phyloP scores from a whole-genome alignment of 202 grass and related monocot species.

The Schoenoplectus triqueter region DNA sequence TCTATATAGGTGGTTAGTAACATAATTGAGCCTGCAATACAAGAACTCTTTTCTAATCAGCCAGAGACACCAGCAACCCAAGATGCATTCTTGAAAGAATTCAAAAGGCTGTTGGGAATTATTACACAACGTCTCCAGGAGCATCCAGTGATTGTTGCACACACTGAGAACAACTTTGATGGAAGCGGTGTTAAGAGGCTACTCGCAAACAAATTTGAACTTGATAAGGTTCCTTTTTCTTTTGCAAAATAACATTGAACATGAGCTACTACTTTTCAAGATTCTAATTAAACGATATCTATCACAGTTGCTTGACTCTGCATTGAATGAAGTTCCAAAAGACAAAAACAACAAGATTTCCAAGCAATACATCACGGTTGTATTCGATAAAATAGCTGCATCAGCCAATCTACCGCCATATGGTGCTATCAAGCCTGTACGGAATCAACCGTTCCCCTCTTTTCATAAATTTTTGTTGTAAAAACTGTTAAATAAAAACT shows the following conservation, averaged over 20 bases:
- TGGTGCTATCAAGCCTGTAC: constrained; percentile 73
- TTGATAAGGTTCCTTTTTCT: constrained; percentile 55
- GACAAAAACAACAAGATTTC: constrained; percentile 47
- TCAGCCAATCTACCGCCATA: constrained; percentile 62
- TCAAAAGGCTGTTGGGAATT: constrained; percentile 54
- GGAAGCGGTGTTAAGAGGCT: constrained; percentile 65
- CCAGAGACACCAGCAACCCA: constrained; percentile 55
- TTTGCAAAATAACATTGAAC: constrained; percentile 3
- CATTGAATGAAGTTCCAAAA: constrained; percentile 62
- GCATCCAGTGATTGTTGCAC: constrained; percentile 76
- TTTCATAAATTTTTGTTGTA: not conserved
- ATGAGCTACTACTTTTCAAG: too few relatives aligned
- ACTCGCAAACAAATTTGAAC: constrained; percentile 71
- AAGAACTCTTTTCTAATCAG: constrained; percentile 44
- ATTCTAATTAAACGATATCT: not conserved
- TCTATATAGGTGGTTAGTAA: constrained; percentile 60
- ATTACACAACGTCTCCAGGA: constrained; percentile 51
- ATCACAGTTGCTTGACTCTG: constrained; percentile 63
- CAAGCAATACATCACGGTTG: constrained; percentile 59
- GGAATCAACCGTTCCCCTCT: not conserved
- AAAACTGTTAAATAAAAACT: not conserved
- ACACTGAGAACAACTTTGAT: constrained; percentile 86
- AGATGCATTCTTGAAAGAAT: constrained; percentile 63
- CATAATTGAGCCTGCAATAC: constrained; percentile 54
- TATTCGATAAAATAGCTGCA: constrained; percentile 59